phyloP scores from a whole-genome alignment of 257 asterid species.

The Plectranthus barbatus region DNA sequence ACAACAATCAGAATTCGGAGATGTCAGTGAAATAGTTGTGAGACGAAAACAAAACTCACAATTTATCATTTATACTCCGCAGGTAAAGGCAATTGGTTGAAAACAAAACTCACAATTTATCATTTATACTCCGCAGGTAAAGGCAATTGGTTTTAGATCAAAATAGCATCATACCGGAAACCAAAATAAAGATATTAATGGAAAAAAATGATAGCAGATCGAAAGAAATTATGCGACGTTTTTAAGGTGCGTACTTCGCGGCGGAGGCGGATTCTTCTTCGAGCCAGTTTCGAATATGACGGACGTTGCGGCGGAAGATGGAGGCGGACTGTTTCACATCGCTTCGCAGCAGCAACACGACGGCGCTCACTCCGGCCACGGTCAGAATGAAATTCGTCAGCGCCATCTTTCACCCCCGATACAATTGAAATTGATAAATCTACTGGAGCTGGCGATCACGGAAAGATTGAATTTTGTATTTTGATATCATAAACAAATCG shows the following conservation, averaged over 20 bases:
- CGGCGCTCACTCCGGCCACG: conserved; percentile 62
- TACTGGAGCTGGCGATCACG: background rate
- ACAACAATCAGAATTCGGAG: background rate
- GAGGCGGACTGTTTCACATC: conserved; percentile 61
- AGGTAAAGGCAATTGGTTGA: too few species aligned
- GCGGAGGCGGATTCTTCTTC: conserved; percentile 61
- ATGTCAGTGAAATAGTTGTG: background rate
- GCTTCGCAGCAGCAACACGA: conserved; percentile 51
- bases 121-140: too few species aligned
- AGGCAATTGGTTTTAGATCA: too few species aligned
- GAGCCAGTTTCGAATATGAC: conserved; percentile 65
- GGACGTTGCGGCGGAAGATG: conserved; percentile 61
- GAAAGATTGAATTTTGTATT: background rate
- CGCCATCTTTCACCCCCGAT: conserved; percentile 44
- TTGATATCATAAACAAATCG: background rate
- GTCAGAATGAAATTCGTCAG: conserved; percentile 63
- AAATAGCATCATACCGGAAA: background rate
- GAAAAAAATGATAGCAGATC: too few species aligned
- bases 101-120: background rate
- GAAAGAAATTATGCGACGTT: background rate
- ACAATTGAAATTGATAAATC: background rate
- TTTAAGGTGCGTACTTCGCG: conserved; percentile 38
- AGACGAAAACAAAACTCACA: background rate
- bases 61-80: background rate
- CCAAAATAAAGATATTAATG: background rate